phyloP scores from a whole-genome alignment of 345 rosid genomes.

The Sonneratia caseolaris region DNA sequence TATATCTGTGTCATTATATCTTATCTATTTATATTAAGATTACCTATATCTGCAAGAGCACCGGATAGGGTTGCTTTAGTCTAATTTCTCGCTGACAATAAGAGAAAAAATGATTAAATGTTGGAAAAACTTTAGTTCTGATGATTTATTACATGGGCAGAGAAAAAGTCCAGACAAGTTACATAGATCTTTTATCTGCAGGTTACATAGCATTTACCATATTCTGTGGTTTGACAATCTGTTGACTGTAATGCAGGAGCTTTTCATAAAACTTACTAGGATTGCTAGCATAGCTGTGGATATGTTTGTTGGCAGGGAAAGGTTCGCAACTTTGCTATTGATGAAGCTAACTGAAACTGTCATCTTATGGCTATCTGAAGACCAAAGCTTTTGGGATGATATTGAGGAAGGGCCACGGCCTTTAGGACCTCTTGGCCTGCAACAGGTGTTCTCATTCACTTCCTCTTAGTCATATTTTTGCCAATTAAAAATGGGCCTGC shows the following conservation, averaged over 20 bases:
- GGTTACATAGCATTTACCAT: not conserved
- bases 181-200: not conserved
- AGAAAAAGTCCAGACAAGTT: not conserved
- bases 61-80: not conserved
- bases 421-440: conserved; percentile 84
- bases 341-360: conserved; percentile 97
- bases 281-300: conserved; percentile 90
- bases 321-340: conserved; percentile 78
- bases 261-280: conserved; percentile 62
- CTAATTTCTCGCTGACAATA: not conserved
- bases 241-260: conserved; percentile 52
- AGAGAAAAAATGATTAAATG: not conserved
- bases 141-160: not conserved
- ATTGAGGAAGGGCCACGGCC: conserved; percentile 94
- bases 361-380: conserved; percentile 87
- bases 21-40: not conserved
- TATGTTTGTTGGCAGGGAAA: conserved; percentile 94
- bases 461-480: conserved; percentile 7
- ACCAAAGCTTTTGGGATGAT: conserved; percentile 98
- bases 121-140: not conserved
- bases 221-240: not conserved
- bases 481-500: not conserved
- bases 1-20: not conserved
- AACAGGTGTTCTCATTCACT: conserved; percentile 41
- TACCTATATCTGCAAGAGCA: not conserved